A percentile compares a stretch with the other conserved stretches of the same genome.
Conservation (phyloP, 2,329 filamentous ascomycete genomes). For the Aspergillus ochraceoroseus region DNA sequence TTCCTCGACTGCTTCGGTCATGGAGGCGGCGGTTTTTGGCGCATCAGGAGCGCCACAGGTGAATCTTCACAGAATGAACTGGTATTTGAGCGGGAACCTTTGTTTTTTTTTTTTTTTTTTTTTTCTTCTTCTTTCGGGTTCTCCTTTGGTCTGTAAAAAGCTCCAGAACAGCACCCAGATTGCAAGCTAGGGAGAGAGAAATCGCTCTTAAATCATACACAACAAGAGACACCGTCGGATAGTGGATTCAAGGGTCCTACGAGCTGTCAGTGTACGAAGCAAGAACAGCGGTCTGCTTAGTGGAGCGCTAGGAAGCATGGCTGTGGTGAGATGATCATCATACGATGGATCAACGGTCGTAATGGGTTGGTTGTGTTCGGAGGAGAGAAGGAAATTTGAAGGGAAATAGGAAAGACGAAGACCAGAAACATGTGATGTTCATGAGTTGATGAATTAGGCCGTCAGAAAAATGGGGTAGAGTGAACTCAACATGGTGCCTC, state of each 20-base stretch:
- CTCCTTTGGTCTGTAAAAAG: neutral
- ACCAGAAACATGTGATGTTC: too few relatives aligned
- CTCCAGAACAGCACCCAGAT: constrained; percentile 9
- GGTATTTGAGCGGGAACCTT: neutral
- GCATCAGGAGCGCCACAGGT: constrained; percentile 27
- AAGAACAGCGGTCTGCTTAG: neutral
- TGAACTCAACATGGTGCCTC: too few relatives aligned
- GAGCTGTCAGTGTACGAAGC: constrained; percentile 3
- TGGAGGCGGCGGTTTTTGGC: constrained; percentile 29
- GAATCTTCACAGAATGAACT: constrained; percentile 4
- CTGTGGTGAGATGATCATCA: too few relatives aligned
- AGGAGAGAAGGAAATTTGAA: too few relatives aligned
- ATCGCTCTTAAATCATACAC: constrained; percentile 9
- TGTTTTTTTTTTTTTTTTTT: constrained; percentile 2
- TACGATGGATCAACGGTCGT: too few relatives aligned
- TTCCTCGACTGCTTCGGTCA: constrained; percentile 41
- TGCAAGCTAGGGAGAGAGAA: neutral
- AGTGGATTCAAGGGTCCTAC: neutral
- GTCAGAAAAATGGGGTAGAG: too few relatives aligned
- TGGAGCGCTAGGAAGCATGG: too few relatives aligned
- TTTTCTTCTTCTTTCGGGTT: constrained; percentile 8
- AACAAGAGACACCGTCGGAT: neutral
- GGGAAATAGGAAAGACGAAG: too few relatives aligned
- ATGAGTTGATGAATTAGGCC: too few relatives aligned
- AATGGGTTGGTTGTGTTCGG: too few relatives aligned